phyloP scores from a whole-genome alignment of 257 asterid species.

The Penstemon eatonii region DNA sequence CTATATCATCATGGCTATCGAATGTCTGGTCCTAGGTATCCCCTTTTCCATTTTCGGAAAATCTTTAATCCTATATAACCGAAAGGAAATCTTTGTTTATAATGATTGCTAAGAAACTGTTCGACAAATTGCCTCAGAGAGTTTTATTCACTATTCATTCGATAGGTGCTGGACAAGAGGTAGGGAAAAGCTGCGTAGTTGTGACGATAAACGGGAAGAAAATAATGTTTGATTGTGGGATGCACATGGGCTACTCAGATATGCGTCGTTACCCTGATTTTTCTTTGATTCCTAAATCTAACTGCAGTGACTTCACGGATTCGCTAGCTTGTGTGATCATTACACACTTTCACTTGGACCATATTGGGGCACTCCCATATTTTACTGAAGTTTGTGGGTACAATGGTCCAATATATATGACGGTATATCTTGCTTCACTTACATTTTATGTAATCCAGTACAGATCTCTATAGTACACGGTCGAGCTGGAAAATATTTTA shows the following conservation, averaged over 20 bases:
- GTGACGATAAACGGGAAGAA: conserved; percentile 76
- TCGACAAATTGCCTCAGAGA: conserved; percentile 19
- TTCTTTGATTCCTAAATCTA: conserved; percentile 52
- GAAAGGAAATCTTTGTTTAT: no score
- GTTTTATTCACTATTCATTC: neutral
- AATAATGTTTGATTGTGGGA: conserved; percentile 95
- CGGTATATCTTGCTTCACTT: conserved; percentile 47
- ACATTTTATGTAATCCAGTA: no score
- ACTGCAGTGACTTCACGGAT: conserved; percentile 49
- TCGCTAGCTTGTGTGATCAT: conserved; percentile 76
- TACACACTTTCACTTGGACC: conserved; percentile 95
- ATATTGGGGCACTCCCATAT: conserved; percentile 94
- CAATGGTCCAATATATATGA: conserved; percentile 94
- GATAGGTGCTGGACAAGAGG: conserved; percentile 95
- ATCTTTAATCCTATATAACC: no score
- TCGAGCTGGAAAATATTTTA: neutral
- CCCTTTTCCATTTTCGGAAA: neutral
- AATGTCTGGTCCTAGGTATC: conserved; percentile 50
- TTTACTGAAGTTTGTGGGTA: conserved; percentile 96
- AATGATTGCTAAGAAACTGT: neutral
- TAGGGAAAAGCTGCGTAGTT: conserved; percentile 93
- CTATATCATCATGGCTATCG: conserved; percentile 37
- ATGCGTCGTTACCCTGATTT: conserved; percentile 77
- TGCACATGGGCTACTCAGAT: conserved; percentile 87
- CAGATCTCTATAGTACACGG: no score